Conservation (phyloP, 768 basidiomycete species). For the Panaeolus cyanescens region DNA sequence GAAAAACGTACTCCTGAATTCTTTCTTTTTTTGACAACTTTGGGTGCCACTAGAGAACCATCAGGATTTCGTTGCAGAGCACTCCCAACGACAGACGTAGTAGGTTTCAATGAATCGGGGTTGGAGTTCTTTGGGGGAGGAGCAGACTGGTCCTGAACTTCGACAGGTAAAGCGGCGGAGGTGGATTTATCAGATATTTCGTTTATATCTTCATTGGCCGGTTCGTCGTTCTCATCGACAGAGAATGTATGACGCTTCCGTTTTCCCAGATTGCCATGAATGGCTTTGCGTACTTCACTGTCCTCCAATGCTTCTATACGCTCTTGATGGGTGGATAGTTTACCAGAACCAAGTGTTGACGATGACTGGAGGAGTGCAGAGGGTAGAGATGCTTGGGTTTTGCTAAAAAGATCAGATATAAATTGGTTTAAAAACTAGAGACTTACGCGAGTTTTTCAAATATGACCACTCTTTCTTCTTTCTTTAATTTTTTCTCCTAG, state of each 20-base stretch:
- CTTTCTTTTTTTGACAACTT: constrained; percentile 45
- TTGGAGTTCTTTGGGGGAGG: constrained; percentile 14
- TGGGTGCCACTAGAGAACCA: constrained; percentile 57
- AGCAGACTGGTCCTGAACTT: constrained; percentile 6
- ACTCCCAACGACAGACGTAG: constrained; percentile 49
- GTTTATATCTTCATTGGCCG: constrained; percentile 12
- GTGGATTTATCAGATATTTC: background rate
- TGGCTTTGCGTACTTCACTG: constrained; percentile 50
- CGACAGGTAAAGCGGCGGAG: background rate
- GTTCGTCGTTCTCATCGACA: constrained; percentile 7
- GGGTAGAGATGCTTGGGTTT: constrained; percentile 71
- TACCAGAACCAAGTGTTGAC: constrained; percentile 81
- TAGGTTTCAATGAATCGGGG: constrained; percentile 2
- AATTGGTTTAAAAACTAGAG: background rate
- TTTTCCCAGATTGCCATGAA: constrained; percentile 43
- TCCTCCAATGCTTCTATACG: constrained; percentile 62
- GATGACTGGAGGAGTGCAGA: constrained; percentile 73
- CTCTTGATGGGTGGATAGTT: constrained; percentile 58
- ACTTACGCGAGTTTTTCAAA: constrained; percentile 84
- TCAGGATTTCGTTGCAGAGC: constrained; percentile 69
- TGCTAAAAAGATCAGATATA: constrained; percentile 45
- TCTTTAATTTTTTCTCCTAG: constrained; percentile 90
- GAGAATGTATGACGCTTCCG: constrained; percentile 17
- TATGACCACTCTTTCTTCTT: constrained; percentile 77
- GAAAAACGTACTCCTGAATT: constrained; percentile 43